Conservation (phyloP, 345 rosid genomes). For the Mallotus nudiflorus region DNA sequence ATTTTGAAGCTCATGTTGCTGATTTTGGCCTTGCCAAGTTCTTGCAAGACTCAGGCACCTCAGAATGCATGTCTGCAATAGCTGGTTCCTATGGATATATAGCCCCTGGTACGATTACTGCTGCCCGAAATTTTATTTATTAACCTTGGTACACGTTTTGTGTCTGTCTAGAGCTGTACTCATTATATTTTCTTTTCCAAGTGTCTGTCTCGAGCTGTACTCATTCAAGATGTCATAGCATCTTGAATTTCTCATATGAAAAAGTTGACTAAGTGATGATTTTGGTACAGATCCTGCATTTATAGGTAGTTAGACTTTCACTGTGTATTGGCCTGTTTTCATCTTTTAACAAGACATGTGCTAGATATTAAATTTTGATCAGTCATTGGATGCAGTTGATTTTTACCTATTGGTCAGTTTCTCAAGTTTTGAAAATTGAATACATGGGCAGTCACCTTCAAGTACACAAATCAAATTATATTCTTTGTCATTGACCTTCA, state of each 20-base stretch:
- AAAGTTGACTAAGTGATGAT: conserved; percentile 20
- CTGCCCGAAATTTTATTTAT: background rate
- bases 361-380: conserved; percentile 14
- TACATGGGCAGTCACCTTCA: conserved; percentile 24
- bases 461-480: conserved; percentile 30
- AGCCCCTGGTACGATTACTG: conserved; percentile 69
- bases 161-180: background rate
- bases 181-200: background rate
- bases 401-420: conserved; percentile 14
- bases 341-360: conserved; percentile 20
- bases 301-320: conserved; percentile 1
- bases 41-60: conserved; percentile 86
- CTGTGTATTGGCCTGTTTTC: conserved; percentile 15
- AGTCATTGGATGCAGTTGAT: conserved; percentile 8
- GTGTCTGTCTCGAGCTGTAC: background rate
- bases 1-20: conserved; percentile 90
- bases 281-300: conserved; percentile 23
- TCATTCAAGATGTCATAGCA: background rate
- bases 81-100: conserved; percentile 97
- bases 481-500: conserved; percentile 9
- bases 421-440: conserved; percentile 5
- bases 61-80: conserved; percentile 95
- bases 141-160: background rate
- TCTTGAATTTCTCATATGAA: background rate
- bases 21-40: conserved; percentile 94